phyloP scores from a whole-genome alignment of 2,329 filamentous ascomycete species.

The Sporothrix brunneoviolacea region DNA sequence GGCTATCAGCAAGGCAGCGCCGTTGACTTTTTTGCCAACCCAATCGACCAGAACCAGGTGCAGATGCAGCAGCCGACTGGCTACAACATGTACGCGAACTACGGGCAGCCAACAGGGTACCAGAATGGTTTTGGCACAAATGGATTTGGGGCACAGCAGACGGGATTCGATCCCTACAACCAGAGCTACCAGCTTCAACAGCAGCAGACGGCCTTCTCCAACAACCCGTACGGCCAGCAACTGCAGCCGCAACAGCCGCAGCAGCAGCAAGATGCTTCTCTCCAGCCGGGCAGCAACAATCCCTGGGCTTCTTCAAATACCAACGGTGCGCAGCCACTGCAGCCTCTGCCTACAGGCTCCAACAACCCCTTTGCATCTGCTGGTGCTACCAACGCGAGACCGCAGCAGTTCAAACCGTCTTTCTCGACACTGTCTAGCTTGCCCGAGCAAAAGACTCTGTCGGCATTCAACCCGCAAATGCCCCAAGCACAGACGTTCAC shows the following conservation, averaged over 20 bases:
- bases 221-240: slow-evolving; percentile 30
- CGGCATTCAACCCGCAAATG: slow-evolving; percentile 45
- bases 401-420: slow-evolving; percentile 40
- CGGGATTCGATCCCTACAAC: slow-evolving; percentile 61
- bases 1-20: slow-evolving; percentile 95
- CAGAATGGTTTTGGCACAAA: slow-evolving; percentile 56
- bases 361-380: slow-evolving; percentile 92
- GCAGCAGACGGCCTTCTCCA: slow-evolving; percentile 26
- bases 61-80: slow-evolving; percentile 80
- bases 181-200: slow-evolving; percentile 40
- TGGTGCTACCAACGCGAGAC: slow-evolving; percentile 35
- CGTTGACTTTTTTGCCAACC: slow-evolving; percentile 96
- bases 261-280: slow-evolving; percentile 49
- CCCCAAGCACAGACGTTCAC: slow-evolving; percentile 18
- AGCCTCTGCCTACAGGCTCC: slow-evolving; percentile 83
- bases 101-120: slow-evolving; percentile 44
- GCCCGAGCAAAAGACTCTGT: slow-evolving; percentile 76
- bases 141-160: slow-evolving; percentile 60
- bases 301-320: slow-evolving; percentile 72
- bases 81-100: slow-evolving; percentile 51
- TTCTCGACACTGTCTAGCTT: slow-evolving; percentile 69
- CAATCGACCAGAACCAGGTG: slow-evolving; percentile 70
- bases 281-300: slow-evolving; percentile 83
- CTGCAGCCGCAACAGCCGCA: slow-evolving; percentile 38
- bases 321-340: slow-evolving; percentile 57